Conservation (phyloP, 2,329 filamentous ascomycete species). For the Fusarium nanum region DNA sequence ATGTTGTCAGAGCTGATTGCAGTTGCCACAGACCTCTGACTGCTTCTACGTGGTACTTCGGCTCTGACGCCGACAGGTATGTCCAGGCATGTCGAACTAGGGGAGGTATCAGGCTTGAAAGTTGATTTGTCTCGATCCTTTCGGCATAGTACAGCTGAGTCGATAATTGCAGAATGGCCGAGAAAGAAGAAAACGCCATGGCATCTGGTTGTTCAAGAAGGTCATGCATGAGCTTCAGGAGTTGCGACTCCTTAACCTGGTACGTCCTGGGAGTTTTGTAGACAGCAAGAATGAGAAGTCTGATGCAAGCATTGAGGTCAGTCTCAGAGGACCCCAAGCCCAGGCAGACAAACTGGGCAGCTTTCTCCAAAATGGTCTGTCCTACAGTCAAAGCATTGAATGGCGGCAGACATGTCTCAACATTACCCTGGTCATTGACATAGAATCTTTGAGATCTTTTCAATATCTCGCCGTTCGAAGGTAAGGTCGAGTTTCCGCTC, state of each 20-base stretch:
- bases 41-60: slow-evolving; percentile 95
- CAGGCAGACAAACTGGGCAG: slow-evolving; percentile 63
- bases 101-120: slow-evolving; percentile 72
- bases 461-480: slow-evolving; percentile 63
- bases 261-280: slow-evolving; percentile 62
- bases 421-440: slow-evolving; percentile 74
- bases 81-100: slow-evolving; percentile 81
- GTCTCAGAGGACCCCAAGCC: slow-evolving; percentile 56
- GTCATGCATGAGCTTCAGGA: slow-evolving; percentile 64
- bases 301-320: slow-evolving; percentile 68
- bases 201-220: slow-evolving; percentile 55
- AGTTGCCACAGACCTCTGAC: slow-evolving; percentile 88
- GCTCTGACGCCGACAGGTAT: slow-evolving; percentile 82
- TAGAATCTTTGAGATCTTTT: slow-evolving; percentile 75
- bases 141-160: slow-evolving; percentile 66
- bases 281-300: slow-evolving; percentile 68
- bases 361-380: slow-evolving; percentile 73
- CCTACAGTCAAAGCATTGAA: slow-evolving; percentile 67
- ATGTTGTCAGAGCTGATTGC: slow-evolving; percentile 75
- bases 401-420: slow-evolving; percentile 71
- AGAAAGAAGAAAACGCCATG: slow-evolving; percentile 66
- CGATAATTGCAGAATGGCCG: slow-evolving; percentile 68
- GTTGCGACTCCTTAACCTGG: slow-evolving; percentile 57
- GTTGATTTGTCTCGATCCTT: slow-evolving; percentile 63
- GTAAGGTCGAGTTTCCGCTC: slow-evolving; percentile 13